Base-by-base conservation (phyloP, 176 grass and related monocot species). In the Carex scoparia region DNA sequence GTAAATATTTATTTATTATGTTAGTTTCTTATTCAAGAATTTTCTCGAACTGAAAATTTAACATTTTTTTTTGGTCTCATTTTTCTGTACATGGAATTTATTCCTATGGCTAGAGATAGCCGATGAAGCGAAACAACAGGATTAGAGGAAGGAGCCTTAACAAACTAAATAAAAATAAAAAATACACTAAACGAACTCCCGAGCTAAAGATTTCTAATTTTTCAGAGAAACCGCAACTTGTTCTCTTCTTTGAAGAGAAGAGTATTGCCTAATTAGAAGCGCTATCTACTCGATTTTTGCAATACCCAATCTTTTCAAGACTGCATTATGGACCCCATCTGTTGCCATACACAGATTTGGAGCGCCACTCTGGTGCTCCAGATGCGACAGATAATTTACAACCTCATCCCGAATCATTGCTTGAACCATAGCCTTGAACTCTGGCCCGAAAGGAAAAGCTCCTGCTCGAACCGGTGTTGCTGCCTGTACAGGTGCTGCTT, bases 401-500 rank as follows among this genome's bases (percentile, higher is more conserved):
- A 97, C 94, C 84, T 97, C 94, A 61, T 81, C 92, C 32, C 93
- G 90, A 84, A 98, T 93, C 95, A 98, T 98, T 58, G 93, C 95
- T 68, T 94, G 91, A 93, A 98, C 91, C 89, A 93, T 84, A 2
- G 89, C 65, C 48, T 92, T 77, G 82, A 94, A 93, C 53, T 98
- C 91, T 0, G 66, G 32, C 69, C 69, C 88, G 72, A 93, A 93
- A 0, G 86, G 83, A 42, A 86, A 80, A 15, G 35, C 30, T 6
- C 13, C 0, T 10, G 79, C 33, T 35, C 23, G 62, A 11, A 61
- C 56, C 2, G 79, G 60, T 30, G 37, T 31, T 3, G 62, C 42
- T 3, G 62, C 58, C 76, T 76, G 60, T 60, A 62, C 79, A 35
- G 76, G 83, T 37, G 64, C 1, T 16, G 56, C 5, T 37, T 68